Conservation (phyloP, 148 eudicot genomes). For the Nyssa sinensis region DNA sequence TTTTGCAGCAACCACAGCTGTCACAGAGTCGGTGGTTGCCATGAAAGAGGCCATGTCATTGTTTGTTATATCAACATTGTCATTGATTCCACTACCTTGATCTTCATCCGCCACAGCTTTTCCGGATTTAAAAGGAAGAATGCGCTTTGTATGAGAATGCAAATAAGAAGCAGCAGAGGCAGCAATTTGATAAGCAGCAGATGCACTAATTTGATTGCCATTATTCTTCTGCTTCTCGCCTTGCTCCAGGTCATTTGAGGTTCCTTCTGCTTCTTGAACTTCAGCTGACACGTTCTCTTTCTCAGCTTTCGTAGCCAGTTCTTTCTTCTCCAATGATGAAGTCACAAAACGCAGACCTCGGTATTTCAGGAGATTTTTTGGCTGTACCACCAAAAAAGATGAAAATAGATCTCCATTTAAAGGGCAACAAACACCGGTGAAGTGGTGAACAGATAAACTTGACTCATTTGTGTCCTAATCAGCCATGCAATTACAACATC, state of each 20-base stretch:
- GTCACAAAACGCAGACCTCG: constrained; percentile 62
- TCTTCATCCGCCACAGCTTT: constrained; percentile 25
- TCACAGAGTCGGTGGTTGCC: constrained; percentile 89
- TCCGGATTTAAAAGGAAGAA: constrained; percentile 57
- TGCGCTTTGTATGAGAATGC: constrained; percentile 63
- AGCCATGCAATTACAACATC: background rate
- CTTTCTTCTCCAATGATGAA: constrained; percentile 78
- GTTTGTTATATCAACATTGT: constrained; percentile 28
- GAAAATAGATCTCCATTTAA: background rate
- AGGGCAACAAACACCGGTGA: background rate
- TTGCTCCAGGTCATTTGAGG: constrained; percentile 21
- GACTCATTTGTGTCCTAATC: too few species aligned
- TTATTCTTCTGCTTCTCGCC: constrained; percentile 31
- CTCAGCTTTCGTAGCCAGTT: constrained; percentile 49
- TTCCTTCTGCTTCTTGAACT: constrained; percentile 25
- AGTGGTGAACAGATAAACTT: background rate
- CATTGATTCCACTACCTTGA: constrained; percentile 7
- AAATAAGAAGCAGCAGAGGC: constrained; percentile 94
- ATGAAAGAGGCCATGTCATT: constrained; percentile 72
- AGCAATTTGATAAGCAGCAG: constrained; percentile 75
- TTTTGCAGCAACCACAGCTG: constrained; percentile 94
- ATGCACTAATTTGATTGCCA: constrained; percentile 42
- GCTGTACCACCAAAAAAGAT: constrained; percentile 34
- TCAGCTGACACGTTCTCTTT: constrained; percentile 35
- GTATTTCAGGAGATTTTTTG: constrained; percentile 53